Percentiles rank a stretch among this genome's conserved stretches.
These are phyloP conservation scores for Blastobotrys elegans DNA, from an alignment of 1,139 yeast genomes.

Conservation along the genomic window DNA sequence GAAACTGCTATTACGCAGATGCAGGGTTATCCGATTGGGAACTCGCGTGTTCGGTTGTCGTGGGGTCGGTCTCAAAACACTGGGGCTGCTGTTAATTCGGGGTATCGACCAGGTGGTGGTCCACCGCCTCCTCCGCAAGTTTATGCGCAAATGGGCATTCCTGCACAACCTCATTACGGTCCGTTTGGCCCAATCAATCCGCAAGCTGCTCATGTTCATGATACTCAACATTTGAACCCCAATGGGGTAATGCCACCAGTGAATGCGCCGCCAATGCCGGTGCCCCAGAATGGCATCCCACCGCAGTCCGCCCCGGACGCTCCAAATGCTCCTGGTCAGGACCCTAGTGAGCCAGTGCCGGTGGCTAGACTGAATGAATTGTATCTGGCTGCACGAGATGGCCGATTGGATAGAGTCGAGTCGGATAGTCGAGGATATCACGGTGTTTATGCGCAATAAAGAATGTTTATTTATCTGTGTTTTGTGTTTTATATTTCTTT, in stretches of 20 bases:
- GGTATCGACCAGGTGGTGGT: conserved; percentile 32
- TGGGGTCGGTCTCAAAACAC: conserved; percentile 68
- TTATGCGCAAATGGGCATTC: conserved; percentile 26
- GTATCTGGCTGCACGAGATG: conserved; percentile 45
- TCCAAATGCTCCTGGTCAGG: conserved; percentile 27
- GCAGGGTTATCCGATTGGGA: conserved; percentile 91
- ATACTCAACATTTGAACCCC: conserved; percentile 14
- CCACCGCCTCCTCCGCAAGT: conserved; percentile 35
- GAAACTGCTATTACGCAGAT: conserved; percentile 84
- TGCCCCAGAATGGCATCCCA: conserved; percentile 19
- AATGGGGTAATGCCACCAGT: conserved; percentile 18
- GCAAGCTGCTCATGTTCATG: conserved; percentile 32
- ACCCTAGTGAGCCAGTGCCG: conserved; percentile 37
- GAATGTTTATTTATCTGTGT: not conserved
- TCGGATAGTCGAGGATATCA: conserved; percentile 42
- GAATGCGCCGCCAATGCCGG: conserved; percentile 16
- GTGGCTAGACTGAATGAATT: conserved; percentile 44
- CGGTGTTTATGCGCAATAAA: conserved; percentile 39
- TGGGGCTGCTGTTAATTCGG: conserved; percentile 16
- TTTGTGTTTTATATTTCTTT: not conserved
- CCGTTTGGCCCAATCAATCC: conserved; percentile 39
- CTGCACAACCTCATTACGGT: conserved; percentile 31
- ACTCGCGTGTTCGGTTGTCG: conserved; percentile 74
- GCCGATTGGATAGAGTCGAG: conserved; percentile 45
- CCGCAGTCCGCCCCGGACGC: conserved; percentile 21